Evolutionary conservation across 2,329 filamentous ascomycete genomes (phyloP), one percentile per base, ranked within the genome.

Genomic region (Rhynchosporium graminicola): DNA sequence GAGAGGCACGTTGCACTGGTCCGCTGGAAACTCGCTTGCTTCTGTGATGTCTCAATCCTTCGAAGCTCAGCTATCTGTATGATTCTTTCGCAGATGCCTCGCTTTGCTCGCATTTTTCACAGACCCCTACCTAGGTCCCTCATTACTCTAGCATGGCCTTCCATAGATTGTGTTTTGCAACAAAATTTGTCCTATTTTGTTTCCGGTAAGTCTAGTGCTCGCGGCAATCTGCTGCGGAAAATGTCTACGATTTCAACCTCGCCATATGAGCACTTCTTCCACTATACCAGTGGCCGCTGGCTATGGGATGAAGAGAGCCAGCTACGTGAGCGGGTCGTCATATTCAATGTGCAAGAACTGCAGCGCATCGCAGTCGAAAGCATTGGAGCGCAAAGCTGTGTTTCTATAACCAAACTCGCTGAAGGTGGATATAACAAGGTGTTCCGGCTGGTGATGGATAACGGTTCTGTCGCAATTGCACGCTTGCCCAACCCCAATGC

Each of bases 361-460:
- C 64, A 76, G 64, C 63, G 63, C 26, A 56, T 76, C 40, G 74
- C 74, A 13, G 72, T 73, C 38, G 54, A 69, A 50, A 71, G 67
- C 52, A 59, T 73, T 57, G 70, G 73, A 51, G 72, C 74, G 13
- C 60, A 68, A 12, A 65, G 47, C 9, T 78, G 76, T 65, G 65
- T 73, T 8, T 72, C 71, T 5, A 77, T 79, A 10, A 71, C 58
- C 8, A 77, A 78, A 63, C 58, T 77, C 10, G 73, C 68, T 7
- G 75, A 78, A 70, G 76, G 76, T 46, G 70, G 70, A 40, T 77
- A 71, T 63, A 77, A 74, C 67, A 77, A 77, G 61, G 73, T 73
- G n/a, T 75, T 77, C 54, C 60, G 74, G 4, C 64, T 77, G 29
- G 46, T 65, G 2, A 72, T 73, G 69, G 65, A 74, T 56, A 68